phyloP scores from a whole-genome alignment of 495 filamentous ascomycete genomes.

The Aspergillus coremiiformis region DNA sequence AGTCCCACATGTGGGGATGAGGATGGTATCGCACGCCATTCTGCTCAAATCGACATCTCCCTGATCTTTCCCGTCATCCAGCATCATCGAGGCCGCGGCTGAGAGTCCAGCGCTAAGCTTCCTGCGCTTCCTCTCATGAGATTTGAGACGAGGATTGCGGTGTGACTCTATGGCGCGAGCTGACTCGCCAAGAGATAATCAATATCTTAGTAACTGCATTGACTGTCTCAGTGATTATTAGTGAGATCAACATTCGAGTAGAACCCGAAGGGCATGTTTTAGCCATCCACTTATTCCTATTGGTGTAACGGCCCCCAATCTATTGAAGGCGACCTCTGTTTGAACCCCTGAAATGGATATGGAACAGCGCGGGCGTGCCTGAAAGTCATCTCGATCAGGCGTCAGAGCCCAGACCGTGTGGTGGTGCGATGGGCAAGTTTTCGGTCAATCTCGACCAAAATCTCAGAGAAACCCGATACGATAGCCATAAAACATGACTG shows the following conservation, averaged over 20 bases:
- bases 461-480: background rate
- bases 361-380: background rate
- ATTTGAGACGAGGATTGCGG: background rate
- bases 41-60: background rate
- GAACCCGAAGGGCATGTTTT: background rate
- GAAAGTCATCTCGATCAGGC: background rate
- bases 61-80: background rate
- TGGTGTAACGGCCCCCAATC: background rate
- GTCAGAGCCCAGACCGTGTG: background rate
- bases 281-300: background rate
- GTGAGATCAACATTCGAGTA: background rate
- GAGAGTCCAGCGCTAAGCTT: background rate
- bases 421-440: too few species aligned
- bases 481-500: background rate
- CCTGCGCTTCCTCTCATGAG: background rate
- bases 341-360: background rate
- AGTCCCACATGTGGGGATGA: background rate
- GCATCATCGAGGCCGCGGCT: background rate
- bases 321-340: background rate
- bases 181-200: background rate
- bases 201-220: background rate
- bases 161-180: background rate
- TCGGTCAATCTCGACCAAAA: too few species aligned
- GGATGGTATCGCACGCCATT: slow-evolving; percentile 1
- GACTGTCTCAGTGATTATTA: background rate